These are phyloP conservation scores for Pythium graminicola DNA, from an alignment of 352 stramenopile genomes.

Conservation along the genomic window DNA sequence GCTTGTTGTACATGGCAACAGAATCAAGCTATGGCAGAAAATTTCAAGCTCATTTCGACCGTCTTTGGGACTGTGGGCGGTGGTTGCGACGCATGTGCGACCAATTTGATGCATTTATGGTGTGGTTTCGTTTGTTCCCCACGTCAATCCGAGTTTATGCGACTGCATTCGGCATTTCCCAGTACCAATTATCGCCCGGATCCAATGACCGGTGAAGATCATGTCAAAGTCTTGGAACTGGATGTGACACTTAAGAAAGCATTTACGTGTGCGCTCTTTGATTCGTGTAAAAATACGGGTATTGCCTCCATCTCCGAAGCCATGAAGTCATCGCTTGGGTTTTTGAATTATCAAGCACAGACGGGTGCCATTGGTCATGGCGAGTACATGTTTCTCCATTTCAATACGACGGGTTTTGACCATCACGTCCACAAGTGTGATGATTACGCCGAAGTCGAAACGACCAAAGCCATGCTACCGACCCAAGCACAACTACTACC, in stretches of 20 bases:
- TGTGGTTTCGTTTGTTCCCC: slow-evolving; percentile 82
- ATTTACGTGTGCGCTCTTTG: slow-evolving; percentile 72
- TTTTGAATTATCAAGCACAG: slow-evolving; percentile 88
- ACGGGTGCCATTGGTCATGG: slow-evolving; percentile 81
- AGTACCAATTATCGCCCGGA: slow-evolving; percentile 66
- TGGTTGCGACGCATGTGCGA: slow-evolving; percentile 74
- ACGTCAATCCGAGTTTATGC: slow-evolving; percentile 63
- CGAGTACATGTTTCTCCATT: slow-evolving; percentile 79
- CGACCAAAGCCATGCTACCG: slow-evolving; percentile 33
- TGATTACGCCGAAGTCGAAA: slow-evolving; percentile 66
- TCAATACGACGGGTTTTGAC: slow-evolving; percentile 47
- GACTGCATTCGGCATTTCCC: slow-evolving; percentile 55
- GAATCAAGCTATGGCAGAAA: slow-evolving; percentile 83
- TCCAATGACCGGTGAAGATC: slow-evolving; percentile 64
- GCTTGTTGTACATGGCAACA: slow-evolving; percentile 89
- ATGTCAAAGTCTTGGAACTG: slow-evolving; percentile 75
- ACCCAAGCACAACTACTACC: slow-evolving; percentile 57
- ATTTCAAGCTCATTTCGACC: slow-evolving; percentile 70
- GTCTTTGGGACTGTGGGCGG: slow-evolving; percentile 68
- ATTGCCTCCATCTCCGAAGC: slow-evolving; percentile 63
- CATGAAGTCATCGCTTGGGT: slow-evolving; percentile 80
- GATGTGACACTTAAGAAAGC: slow-evolving; percentile 65
- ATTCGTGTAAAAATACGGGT: slow-evolving; percentile 81
- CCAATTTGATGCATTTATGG: slow-evolving; percentile 84
- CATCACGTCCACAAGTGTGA: slow-evolving; percentile 62